Conservation (phyloP, 371 early-diverging fungal species). For the Saksenaea oblongispora region DNA sequence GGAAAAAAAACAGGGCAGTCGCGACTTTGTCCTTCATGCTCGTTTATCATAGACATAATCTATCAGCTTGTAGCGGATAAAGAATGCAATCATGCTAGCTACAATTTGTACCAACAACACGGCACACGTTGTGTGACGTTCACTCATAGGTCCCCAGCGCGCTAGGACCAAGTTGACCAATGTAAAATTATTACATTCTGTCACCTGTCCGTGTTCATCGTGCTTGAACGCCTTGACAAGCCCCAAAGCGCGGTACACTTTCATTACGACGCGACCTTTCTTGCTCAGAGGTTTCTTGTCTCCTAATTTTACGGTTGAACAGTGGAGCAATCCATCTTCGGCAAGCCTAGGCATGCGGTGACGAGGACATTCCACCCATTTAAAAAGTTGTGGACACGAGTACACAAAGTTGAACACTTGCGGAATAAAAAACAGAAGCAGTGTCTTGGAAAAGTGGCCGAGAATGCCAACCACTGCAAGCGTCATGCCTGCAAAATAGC, state of each 20-base stretch:
- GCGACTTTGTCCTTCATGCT: slow-evolving; percentile 1
- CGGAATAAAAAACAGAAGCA: slow-evolving; percentile 91
- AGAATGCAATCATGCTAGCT: slow-evolving; percentile 70
- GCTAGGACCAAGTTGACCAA: slow-evolving; percentile 88
- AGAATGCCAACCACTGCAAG: slow-evolving; percentile 95
- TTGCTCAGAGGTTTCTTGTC: slow-evolving; percentile 36
- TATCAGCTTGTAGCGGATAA: slow-evolving; percentile 77
- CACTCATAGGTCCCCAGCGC: slow-evolving; percentile 73
- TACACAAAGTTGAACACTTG: slow-evolving; percentile 97
- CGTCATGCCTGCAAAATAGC: slow-evolving; percentile 98
- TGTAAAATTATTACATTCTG: slow-evolving; percentile 86
- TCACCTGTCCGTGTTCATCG: slow-evolving; percentile 55
- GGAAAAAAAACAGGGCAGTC: too few relatives aligned
- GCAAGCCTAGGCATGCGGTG: slow-evolving; percentile 90
- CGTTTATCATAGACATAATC: slow-evolving; percentile 64
- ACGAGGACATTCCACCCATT: slow-evolving; percentile 95
- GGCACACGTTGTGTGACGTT: slow-evolving; percentile 59
- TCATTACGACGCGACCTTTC: slow-evolving; percentile 36
- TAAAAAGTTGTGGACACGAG: slow-evolving; percentile 93
- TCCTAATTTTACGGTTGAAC: slow-evolving; percentile 34
- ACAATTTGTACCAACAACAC: slow-evolving; percentile 68
- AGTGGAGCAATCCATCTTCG: slow-evolving; percentile 51
- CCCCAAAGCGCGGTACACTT: slow-evolving; percentile 39
- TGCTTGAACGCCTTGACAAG: slow-evolving; percentile 57
- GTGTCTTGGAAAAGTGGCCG: slow-evolving; percentile 91